phyloP scores from a whole-genome alignment of 495 filamentous ascomycete species.

The Tuber magnatum region DNA sequence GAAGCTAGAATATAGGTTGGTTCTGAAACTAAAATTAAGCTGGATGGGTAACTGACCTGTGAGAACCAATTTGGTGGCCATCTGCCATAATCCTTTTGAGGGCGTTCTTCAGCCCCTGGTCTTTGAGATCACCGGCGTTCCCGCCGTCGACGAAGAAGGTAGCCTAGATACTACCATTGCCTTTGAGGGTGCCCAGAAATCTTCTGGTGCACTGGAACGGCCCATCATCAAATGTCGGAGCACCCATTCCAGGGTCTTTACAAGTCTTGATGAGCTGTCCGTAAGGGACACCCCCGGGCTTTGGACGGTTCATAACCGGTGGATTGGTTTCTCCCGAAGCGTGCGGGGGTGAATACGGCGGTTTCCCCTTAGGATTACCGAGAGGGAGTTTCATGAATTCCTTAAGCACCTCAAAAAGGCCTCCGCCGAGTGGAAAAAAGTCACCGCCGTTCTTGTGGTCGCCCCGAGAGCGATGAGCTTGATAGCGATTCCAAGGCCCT shows the following conservation, averaged over 20 bases:
- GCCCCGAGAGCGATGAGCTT: not conserved
- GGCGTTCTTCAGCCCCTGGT: slow-evolving; percentile 46
- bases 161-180: slow-evolving; percentile 57
- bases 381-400: not conserved
- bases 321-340: not conserved
- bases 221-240: slow-evolving; percentile 46
- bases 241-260: slow-evolving; percentile 50
- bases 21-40: not conserved
- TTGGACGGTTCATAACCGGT: slow-evolving; percentile 14
- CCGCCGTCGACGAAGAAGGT: slow-evolving; percentile 69
- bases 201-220: slow-evolving; percentile 48
- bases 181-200: slow-evolving; percentile 59
- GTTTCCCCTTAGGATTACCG: not conserved
- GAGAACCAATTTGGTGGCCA: slow-evolving; percentile 64
- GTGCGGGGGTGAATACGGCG: not conserved
- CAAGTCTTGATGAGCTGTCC: slow-evolving; percentile 50
- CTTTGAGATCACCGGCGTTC: slow-evolving; percentile 50
- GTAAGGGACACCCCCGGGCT: slow-evolving; percentile 35
- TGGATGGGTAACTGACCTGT: slow-evolving; percentile 44
- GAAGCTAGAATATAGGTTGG: slow-evolving; percentile 44
- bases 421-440: not conserved
- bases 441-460: not conserved
- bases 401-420: not conserved
- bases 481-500: not conserved
- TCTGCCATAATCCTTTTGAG: slow-evolving; percentile 55